Conservation (phyloP, 768 basidiomycete genomes). For the Rhodotorula taiwanensis region DNA sequence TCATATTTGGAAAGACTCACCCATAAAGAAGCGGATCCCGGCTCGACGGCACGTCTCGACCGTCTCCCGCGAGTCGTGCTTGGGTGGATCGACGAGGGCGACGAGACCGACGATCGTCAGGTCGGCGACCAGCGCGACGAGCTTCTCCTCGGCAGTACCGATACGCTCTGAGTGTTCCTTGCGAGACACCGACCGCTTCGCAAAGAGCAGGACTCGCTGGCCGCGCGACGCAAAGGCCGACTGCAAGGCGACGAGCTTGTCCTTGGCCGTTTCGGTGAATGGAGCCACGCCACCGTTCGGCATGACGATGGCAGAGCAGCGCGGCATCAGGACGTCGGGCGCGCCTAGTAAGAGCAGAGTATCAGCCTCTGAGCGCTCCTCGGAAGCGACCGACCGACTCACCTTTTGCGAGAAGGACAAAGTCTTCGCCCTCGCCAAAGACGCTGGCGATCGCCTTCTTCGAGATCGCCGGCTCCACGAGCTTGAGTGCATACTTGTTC, state of each 20-base stretch:
- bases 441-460: too few relatives aligned
- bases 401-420: conserved; percentile 49
- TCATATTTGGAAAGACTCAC: not conserved
- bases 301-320: conserved; percentile 46
- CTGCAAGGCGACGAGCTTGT: conserved; percentile 41
- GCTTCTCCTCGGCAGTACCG: conserved; percentile 43
- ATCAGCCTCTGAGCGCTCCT: not conserved
- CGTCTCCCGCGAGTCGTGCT: conserved; percentile 54
- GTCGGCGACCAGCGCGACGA: conserved; percentile 49
- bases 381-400: not conserved
- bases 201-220: conserved; percentile 59
- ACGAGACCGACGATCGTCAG: conserved; percentile 57
- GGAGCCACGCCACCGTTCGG: conserved; percentile 45
- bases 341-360: conserved; percentile 41
- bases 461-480: conserved; percentile 24
- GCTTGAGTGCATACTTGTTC: conserved; percentile 56
- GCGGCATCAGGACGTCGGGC: conserved; percentile 52
- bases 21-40: conserved; percentile 59
- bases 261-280: conserved; percentile 40
- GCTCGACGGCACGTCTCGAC: conserved; percentile 47
- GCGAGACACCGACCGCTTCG: conserved; percentile 49
- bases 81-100: conserved; percentile 59
- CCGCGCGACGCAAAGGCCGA: conserved; percentile 54
- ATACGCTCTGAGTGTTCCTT: not conserved
- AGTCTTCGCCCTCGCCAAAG: not conserved